phyloP scores from a whole-genome alignment of 768 basidiomycete species.

The Chalciporus pseudorubinellus region DNA sequence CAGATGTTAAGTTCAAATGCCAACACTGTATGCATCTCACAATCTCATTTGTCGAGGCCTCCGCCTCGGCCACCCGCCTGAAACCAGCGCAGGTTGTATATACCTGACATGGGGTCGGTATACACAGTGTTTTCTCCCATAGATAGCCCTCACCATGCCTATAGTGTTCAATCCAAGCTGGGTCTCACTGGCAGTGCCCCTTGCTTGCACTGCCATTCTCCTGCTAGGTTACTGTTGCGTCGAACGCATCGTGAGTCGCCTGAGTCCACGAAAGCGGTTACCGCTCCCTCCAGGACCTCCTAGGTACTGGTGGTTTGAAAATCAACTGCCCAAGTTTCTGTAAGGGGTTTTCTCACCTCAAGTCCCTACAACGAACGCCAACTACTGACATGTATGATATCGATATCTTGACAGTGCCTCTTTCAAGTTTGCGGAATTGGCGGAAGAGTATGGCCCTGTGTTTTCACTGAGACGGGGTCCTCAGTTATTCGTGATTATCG shows the following conservation, averaged over 20 bases:
- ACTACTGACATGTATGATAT: too few species aligned
- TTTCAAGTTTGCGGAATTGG: constrained; percentile 50
- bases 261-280: neutral
- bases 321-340: constrained; percentile 8
- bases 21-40: too few species aligned
- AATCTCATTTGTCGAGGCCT: too few species aligned
- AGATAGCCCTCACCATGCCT: neutral
- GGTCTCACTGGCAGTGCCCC: neutral
- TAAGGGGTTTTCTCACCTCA: too few species aligned
- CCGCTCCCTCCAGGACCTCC: constrained; percentile 15
- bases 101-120: too few species aligned
- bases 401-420: constrained; percentile 9
- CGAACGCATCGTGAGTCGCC: neutral
- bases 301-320: constrained; percentile 18
- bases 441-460: constrained; percentile 57
- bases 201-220: neutral
- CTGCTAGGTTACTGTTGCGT: neutral
- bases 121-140: neutral
- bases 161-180: neutral
- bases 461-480: constrained; percentile 52
- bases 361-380: neutral
- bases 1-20: too few species aligned
- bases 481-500: constrained; percentile 18
- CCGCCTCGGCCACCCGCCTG: too few species aligned
- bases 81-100: too few species aligned